phyloP scores from a whole-genome alignment of 139 green algal species.

The Chlamydomonas sp. region DNA sequence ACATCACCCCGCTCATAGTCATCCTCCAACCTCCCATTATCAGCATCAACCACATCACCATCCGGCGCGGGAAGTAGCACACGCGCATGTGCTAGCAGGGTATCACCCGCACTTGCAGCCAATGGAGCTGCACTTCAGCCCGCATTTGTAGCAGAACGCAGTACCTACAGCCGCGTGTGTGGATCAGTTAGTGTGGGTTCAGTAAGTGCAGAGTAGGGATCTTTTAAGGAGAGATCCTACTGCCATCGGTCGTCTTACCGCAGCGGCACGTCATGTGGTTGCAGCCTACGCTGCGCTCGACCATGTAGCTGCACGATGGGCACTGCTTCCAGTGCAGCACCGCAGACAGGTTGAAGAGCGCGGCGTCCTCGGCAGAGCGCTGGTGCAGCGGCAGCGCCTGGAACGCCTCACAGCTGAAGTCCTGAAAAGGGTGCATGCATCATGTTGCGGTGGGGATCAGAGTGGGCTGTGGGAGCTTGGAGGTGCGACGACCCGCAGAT shows the following conservation, averaged over 20 bases:
- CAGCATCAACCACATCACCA: too few relatives aligned
- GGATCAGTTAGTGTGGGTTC: too few relatives aligned
- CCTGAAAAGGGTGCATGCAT: conserved; percentile 8
- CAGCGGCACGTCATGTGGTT: conserved; percentile 46
- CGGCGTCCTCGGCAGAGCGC: conserved; percentile 36
- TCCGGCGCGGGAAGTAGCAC: too few relatives aligned
- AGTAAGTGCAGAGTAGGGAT: too few relatives aligned
- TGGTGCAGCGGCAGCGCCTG: conserved; percentile 35
- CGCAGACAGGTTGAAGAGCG: conserved; percentile 27
- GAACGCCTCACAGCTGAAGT: conserved; percentile 40
- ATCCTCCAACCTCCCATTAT: too few relatives aligned
- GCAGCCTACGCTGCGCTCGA: conserved; percentile 46
- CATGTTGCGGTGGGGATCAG: background rate
- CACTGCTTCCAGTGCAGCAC: conserved; percentile 34
- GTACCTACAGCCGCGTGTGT: too few relatives aligned
- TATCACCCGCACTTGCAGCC: too few relatives aligned
- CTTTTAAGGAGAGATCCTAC: too few relatives aligned
- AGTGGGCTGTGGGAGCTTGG: background rate
- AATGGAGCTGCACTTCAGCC: conserved; percentile 22
- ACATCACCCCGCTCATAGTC: too few relatives aligned
- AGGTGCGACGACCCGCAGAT: background rate
- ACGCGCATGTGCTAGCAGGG: too few relatives aligned
- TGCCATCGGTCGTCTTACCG: too few relatives aligned
- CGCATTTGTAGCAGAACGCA: conserved; percentile 46
- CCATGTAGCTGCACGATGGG: conserved; percentile 32